Evolutionary conservation across 129 eudicot genomes (phyloP).

Genomic region (Sambucus nigra): DNA sequence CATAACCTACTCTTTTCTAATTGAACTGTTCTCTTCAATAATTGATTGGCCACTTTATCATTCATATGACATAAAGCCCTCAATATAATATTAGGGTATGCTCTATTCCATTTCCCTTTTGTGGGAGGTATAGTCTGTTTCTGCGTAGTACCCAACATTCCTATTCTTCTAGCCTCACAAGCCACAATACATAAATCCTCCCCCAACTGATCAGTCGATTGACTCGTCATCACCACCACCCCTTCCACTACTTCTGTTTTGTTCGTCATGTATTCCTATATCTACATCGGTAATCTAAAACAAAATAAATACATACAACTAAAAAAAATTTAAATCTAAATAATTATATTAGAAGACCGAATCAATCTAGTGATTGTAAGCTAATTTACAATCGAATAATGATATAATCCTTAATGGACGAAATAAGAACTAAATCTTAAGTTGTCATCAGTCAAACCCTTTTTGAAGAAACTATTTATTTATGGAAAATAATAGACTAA

Average conservation of each 20-base stretch:
- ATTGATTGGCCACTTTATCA: constrained; percentile 53
- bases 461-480: too few relatives aligned
- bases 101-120: constrained; percentile 68
- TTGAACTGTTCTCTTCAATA: constrained; percentile 74
- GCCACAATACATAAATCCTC: constrained; percentile 65
- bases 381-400: too few relatives aligned
- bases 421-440: too few relatives aligned
- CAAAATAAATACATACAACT: too few relatives aligned
- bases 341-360: too few relatives aligned
- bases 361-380: too few relatives aligned
- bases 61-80: constrained; percentile 79
- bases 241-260: constrained; percentile 60
- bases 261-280: too few relatives aligned
- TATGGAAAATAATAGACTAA: too few relatives aligned
- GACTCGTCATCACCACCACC: constrained; percentile 65
- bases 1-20: constrained; percentile 58
- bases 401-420: too few relatives aligned
- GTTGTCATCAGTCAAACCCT: too few relatives aligned
- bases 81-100: constrained; percentile 76
- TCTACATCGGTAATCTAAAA: too few relatives aligned
- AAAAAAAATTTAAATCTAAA: too few relatives aligned
- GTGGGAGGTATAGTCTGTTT: constrained; percentile 85
- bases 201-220: constrained; percentile 55
- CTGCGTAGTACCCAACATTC: constrained; percentile 35
- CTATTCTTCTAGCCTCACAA: constrained; percentile 67